Base-by-base conservation (phyloP, 768 basidiomycete genomes). In the Omphalotus guepiniiformis region DNA sequence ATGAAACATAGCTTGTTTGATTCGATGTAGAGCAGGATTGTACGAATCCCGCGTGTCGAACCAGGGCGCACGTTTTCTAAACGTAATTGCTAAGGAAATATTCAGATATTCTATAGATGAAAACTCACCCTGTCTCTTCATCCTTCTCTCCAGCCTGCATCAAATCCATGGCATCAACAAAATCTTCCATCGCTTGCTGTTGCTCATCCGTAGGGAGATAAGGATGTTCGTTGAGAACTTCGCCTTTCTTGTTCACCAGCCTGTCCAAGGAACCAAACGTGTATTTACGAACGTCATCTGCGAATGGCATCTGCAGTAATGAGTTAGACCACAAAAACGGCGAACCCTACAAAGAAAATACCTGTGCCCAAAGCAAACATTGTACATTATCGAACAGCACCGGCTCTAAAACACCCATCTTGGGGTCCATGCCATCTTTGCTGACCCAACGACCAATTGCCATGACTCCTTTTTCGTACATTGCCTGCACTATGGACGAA, bases 1-100 rank as follows among this genome's bases (percentile, higher is more conserved):
- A 59, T 96, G 94, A 65, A 95, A 90, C 56, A 93, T 81, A 11
- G 93, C 93, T 70, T 96, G 93, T 62, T 94, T 95, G 48, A 85
- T 76, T 42, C 94, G 83, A 58, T 99, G 94, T 26, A 96, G 73
- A 3, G 88, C 80, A 1, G 95, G 93, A 56, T 95, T 96, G 64
- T 79, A 96, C 1, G 93, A 90, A 1, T 82, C 66, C 3, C 73
- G 68, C 0, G 85, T 75, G 49, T 86, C 80, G 59, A 86, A 95
- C 92, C 92, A 98, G 3, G 84, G 73, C 2, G 58, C 56, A 8
- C 73, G 77, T 32, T 75, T 70, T 13, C 90, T 92, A 55, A 12
- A 23, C 34, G n/a, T 15, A 25, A 21, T 13, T 6, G 5, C 4
- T 22, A 26, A 36, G 34, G 21, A 23, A 9, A n/a, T n/a, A n/a